phyloP scores from a whole-genome alignment of 2,329 filamentous ascomycete species.

The Ophiostoma piceae region DNA sequence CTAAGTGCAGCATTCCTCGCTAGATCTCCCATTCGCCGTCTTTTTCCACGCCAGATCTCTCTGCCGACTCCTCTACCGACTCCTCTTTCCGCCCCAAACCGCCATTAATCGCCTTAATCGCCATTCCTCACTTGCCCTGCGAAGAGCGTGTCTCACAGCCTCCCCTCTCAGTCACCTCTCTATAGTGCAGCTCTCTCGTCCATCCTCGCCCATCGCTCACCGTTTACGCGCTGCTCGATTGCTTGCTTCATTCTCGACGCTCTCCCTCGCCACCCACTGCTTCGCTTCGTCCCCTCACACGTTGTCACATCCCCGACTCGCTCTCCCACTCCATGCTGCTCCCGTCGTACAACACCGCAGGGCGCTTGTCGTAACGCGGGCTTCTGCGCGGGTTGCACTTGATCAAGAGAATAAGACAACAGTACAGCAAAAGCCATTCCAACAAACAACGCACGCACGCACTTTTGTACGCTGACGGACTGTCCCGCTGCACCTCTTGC shows the following conservation, averaged over 20 bases:
- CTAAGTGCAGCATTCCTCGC: neutral
- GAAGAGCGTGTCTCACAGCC: constrained; percentile 6
- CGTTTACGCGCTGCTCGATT: neutral
- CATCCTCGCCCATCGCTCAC: neutral
- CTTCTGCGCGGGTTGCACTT: constrained; percentile 21
- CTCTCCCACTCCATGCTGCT: constrained; percentile 25
- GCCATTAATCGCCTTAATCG: neutral
- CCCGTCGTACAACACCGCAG: constrained; percentile 21
- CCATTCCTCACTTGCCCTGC: constrained; percentile 9
- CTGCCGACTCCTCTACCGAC: constrained; percentile 4
- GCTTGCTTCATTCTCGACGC: neutral
- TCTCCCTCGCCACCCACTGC: neutral
- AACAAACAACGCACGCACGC: constrained; percentile 10
- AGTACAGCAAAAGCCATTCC: no score
- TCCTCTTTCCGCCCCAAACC: neutral
- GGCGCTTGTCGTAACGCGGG: constrained; percentile 26
- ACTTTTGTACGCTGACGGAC: constrained; percentile 12
- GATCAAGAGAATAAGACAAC: neutral
- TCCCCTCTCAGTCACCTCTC: neutral
- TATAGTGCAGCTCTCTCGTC: neutral
- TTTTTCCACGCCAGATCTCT: constrained; percentile 15
- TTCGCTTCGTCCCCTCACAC: constrained; percentile 1
- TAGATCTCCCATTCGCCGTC: neutral
- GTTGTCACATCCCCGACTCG: neutral
- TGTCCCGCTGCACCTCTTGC: neutral